phyloP scores from a whole-genome alignment of 495 filamentous ascomycete genomes.

The Trichoderma reesei region DNA sequence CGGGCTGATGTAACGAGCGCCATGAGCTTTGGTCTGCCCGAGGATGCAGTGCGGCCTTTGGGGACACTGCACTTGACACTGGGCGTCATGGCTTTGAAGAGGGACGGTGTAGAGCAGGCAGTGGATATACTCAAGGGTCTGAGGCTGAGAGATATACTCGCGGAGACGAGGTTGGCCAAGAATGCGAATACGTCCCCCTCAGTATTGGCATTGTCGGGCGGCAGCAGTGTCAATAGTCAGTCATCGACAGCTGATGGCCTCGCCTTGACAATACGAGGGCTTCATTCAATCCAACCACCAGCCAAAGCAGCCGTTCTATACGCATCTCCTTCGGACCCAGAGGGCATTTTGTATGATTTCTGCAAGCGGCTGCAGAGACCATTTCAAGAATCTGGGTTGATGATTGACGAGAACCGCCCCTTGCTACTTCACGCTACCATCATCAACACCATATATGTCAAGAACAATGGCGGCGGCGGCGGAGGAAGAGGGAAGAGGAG shows the following conservation, averaged over 20 bases:
- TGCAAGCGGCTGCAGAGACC: conserved; percentile 47
- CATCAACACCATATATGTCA: conserved; percentile 77
- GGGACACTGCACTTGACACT: conserved; percentile 79
- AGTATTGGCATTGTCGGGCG: background rate
- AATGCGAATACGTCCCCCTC: conserved; percentile 10
- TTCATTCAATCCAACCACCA: conserved; percentile 38
- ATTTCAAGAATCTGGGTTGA: conserved; percentile 54
- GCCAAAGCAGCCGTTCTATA: conserved; percentile 34
- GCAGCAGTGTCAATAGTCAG: background rate
- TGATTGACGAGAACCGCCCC: conserved; percentile 52
- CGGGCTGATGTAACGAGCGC: conserved; percentile 39
- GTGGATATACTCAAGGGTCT: conserved; percentile 44
- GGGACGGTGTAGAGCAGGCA: conserved; percentile 45
- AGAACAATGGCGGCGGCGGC: conserved; percentile 22
- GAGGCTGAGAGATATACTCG: conserved; percentile 42
- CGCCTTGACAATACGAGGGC: conserved; percentile 35
- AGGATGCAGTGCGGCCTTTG: conserved; percentile 61
- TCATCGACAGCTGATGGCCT: conserved; percentile 13
- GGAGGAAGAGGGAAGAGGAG: conserved; percentile 22
- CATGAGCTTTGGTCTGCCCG: conserved; percentile 33
- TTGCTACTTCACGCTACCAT: conserved; percentile 78
- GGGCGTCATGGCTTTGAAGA: conserved; percentile 72
- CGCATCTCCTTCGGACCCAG: conserved; percentile 41
- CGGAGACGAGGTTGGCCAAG: conserved; percentile 9
- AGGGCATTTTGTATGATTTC: conserved; percentile 49